phyloP scores from a whole-genome alignment of 306 rosid genomes.

The Gillenia trifoliata region DNA sequence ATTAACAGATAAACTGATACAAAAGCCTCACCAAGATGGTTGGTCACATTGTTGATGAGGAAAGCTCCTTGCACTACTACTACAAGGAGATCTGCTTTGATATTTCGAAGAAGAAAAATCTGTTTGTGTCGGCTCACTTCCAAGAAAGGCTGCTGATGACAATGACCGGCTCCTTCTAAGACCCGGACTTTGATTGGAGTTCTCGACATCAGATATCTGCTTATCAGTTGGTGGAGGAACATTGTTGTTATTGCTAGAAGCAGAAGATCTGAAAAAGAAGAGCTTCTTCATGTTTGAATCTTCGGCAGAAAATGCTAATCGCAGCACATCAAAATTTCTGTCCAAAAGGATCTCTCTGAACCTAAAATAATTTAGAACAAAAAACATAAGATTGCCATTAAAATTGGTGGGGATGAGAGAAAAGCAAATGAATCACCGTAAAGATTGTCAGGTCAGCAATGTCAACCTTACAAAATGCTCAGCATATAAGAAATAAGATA shows the following conservation, averaged over 20 bases:
- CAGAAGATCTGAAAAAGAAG: conserved; percentile 76
- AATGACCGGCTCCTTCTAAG: conserved; percentile 88
- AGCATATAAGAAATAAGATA: not conserved
- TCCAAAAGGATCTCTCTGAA: conserved; percentile 17
- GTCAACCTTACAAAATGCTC: not conserved
- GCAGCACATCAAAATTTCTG: conserved; percentile 29
- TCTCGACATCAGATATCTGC: conserved; percentile 43
- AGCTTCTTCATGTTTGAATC: conserved; percentile 67
- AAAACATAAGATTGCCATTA: conserved; percentile 7
- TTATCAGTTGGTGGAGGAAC: conserved; percentile 47
- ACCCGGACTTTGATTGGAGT: conserved; percentile 43
- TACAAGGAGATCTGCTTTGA: conserved; percentile 69
- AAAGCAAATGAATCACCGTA: not conserved
- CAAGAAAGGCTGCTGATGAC: conserved; percentile 66
- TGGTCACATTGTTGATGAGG: conserved; percentile 48
- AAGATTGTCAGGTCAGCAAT: not conserved
- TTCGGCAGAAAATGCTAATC: conserved; percentile 20
- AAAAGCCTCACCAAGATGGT: conserved; percentile 60
- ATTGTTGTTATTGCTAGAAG: conserved; percentile 45
- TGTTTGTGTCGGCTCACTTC: conserved; percentile 27
- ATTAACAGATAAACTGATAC: conserved; percentile 3
- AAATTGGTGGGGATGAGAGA: conserved; percentile 1
- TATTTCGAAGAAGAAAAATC: conserved; percentile 35
- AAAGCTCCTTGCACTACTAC: conserved; percentile 38
- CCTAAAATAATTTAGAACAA: conserved; percentile 22